Evolutionary conservation across 352 stramenopile species (phyloP), one percentile per base, ranked within the genome.

Genomic region (Phytophthora cryptogea): DNA sequence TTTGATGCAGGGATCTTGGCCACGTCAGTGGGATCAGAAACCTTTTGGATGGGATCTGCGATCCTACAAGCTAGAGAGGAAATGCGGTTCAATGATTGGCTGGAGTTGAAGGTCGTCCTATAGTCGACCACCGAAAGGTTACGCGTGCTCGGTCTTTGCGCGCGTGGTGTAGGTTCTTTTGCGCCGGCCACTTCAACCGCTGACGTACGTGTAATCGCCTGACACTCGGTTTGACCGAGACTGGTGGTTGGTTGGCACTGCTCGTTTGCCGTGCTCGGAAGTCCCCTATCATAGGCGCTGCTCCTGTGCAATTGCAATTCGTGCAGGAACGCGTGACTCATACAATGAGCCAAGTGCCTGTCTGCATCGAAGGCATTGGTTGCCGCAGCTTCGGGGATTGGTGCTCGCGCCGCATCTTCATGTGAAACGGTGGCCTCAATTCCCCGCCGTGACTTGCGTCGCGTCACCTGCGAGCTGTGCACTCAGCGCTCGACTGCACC

Each of bases 111-210:
- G 20, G 20, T 3, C 20, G 20, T 23, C 20, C 20, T 23, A 23
- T 23, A 23, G 20, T 23, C 20, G 20, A 23, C 20, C 20, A 23
- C 20, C 20, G 20, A 23, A 23, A 23, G 20, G 20, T 23, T 23
- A 23, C 20, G 20, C 2, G n/a, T 2, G 20, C 20, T 23, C 20
- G 20, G 20, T 23, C 2, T 23, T 3, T 23, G 20, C 20, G 20
- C 20, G 20, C 20, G 20, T 23, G 20, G 1, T 31, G 50, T 43
- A 43, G 50, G 50, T 58, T 58, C 50, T 58, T 49, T 58, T 32
- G 50, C 28, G 28, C 50, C 8, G 32, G 1, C 26, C n/a, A n/a
- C n/a, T n/a, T n/a, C n/a, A n/a, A n/a, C n/a, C 28, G 16, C 26
- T 30, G 9, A 26, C 13, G 27, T 40, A 40, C 35, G 8, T 39